Conservation (phyloP, 2,329 filamentous ascomycete species). For the Colletotrichum siamense region DNA sequence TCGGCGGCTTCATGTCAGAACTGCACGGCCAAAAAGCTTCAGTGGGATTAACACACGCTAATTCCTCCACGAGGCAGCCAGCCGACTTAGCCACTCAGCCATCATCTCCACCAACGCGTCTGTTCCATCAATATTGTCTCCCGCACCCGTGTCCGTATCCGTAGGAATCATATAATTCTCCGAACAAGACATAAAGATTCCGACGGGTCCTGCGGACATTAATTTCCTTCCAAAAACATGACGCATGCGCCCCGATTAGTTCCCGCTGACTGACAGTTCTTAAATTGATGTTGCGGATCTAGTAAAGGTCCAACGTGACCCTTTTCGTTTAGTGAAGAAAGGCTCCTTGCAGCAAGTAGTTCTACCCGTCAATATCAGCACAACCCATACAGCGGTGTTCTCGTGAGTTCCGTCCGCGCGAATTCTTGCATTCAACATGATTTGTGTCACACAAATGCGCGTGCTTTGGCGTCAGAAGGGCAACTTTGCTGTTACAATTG, state of each 20-base stretch:
- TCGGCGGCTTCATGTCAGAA: neutral
- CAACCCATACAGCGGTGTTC: neutral
- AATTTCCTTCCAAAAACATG: neutral
- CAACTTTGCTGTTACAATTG: neutral
- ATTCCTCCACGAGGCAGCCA: neutral
- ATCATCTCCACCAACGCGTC: neutral
- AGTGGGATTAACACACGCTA: neutral
- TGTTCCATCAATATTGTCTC: neutral
- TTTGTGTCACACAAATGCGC: neutral
- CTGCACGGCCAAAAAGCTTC: neutral
- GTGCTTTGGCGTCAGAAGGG: neutral
- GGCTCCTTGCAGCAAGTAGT: neutral
- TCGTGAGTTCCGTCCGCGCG: neutral
- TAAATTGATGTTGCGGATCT: neutral
- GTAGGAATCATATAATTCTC: neutral
- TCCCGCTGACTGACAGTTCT: neutral
- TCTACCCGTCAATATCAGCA: neutral
- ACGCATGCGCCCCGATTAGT: accelerated
- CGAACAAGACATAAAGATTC: neutral
- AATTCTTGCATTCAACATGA: neutral
- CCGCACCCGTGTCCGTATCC: neutral
- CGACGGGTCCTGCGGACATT: neutral
- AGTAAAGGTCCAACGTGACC: neutral
- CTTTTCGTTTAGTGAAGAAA: neutral
- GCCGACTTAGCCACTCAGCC: neutral